Percentiles rank a stretch among this genome's conserved stretches.
Conservation (phyloP, 2,329 filamentous ascomycete species). For the Allantophomopsis lycopodina region DNA sequence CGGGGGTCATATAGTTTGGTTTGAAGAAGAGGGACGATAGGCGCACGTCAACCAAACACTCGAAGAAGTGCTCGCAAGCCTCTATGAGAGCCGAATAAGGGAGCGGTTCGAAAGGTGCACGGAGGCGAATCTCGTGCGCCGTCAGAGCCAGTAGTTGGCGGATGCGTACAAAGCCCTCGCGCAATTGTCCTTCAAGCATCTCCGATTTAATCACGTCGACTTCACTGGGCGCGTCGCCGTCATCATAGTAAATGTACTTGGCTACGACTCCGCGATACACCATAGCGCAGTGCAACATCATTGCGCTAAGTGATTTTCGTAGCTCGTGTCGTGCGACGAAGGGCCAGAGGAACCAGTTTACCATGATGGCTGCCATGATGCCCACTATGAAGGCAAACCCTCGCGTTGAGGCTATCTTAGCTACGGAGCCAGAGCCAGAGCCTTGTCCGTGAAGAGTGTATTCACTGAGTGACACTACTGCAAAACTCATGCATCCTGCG, state of each 20-base stretch:
- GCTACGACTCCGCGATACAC: slow-evolving; percentile 38
- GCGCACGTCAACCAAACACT: slow-evolving; percentile 41
- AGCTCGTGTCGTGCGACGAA: slow-evolving; percentile 46
- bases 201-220: slow-evolving; percentile 38
- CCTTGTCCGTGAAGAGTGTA: slow-evolving; percentile 11
- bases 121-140: slow-evolving; percentile 42
- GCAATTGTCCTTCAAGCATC: slow-evolving; percentile 42
- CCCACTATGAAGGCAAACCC: slow-evolving; percentile 38
- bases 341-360: slow-evolving; percentile 48
- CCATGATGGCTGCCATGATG: slow-evolving; percentile 34
- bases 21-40: slow-evolving; percentile 45
- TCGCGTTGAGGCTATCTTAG: slow-evolving; percentile 28
- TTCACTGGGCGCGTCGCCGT: slow-evolving; percentile 33
- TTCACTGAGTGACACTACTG: slow-evolving; percentile 32
- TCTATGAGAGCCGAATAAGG: slow-evolving; percentile 42
- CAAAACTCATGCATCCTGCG: slow-evolving; percentile 42
- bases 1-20: slow-evolving; percentile 33
- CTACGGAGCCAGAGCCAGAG: slow-evolving; percentile 17
- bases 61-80: slow-evolving; percentile 42
- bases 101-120: slow-evolving; percentile 39
- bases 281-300: slow-evolving; percentile 43
- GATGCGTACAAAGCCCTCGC: slow-evolving; percentile 44
- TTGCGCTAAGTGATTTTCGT: slow-evolving; percentile 36
- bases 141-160: slow-evolving; percentile 42
- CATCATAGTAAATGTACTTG: slow-evolving; percentile 44